Evolutionary conservation across 768 basidiomycete species (phyloP), one percentile per base, ranked within the genome.

Genomic region (Gelatoporia subvermispora): DNA sequence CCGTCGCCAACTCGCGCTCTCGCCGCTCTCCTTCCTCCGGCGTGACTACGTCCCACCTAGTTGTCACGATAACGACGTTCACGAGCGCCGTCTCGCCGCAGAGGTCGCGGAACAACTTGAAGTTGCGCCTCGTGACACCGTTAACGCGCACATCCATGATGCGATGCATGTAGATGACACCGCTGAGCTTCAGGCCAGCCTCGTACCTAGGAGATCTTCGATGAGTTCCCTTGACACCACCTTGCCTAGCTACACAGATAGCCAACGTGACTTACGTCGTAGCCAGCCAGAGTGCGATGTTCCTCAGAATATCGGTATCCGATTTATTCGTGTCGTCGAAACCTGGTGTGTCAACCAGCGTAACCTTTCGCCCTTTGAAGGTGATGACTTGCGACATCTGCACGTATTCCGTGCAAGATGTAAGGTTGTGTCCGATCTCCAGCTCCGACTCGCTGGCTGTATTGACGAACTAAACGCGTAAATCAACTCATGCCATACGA

Each of bases 1-100:
- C 93, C 38, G 53, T 48, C 18, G 48, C 52, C 49, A 47, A 39
- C 36, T 41, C 47, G 36, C 35, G 21, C 48, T 50, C 47, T 13
- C 50, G 48, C 43, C 47, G 47, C 34, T 25, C 31, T n/a, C 46
- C 46, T 3, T 38, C 22, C 38, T 40, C 46, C 23, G 37, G 18
- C 24, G 7, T 46, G n/a, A 56, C 54, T 10, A 46, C 52, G 28
- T 50, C 44, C 64, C 64, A 65, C 60, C 61, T 64, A 37, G 60
- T 63, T 1, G 64, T 61, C 15, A 49, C 52, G 42, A 65, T 45
- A 15, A 59, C 39, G 34, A 62, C 51, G 47, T 62, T 62, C 31
- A 35, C 28, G 2, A 62, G 52, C 11, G 55, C 49, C 42, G 35
- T 37, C 2, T 39, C 42, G 18, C 60, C 60, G 41, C 60, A 62